Conservation (phyloP, 2,329 filamentous ascomycete genomes). For the Davidsoniella virescens region DNA sequence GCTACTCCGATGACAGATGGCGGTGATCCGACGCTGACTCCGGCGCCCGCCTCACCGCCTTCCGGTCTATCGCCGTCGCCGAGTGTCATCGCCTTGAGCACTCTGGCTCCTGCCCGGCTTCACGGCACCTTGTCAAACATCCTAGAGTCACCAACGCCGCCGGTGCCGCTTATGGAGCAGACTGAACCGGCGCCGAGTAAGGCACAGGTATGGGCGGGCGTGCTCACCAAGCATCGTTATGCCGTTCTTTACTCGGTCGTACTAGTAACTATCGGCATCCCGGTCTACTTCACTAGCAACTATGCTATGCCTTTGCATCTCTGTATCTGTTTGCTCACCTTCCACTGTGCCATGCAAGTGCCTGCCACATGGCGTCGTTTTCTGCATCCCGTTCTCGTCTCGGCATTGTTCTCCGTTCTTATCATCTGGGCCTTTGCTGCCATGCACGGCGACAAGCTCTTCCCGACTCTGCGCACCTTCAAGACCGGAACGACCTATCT, state of each 20-base stretch:
- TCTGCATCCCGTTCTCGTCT: slow-evolving; percentile 42
- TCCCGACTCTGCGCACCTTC: slow-evolving; percentile 29
- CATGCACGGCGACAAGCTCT: slow-evolving; percentile 25
- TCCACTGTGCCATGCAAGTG: slow-evolving; percentile 32
- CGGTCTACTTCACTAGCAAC: slow-evolving; percentile 34
- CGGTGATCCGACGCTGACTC: background rate
- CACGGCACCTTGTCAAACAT: background rate
- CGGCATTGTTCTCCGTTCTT: slow-evolving; percentile 35
- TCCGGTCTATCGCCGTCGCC: slow-evolving; percentile 13
- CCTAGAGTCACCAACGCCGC: slow-evolving; percentile 4
- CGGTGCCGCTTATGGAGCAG: slow-evolving; percentile 21
- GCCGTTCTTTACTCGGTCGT: slow-evolving; percentile 26
- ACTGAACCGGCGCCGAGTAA: slow-evolving; percentile 27
- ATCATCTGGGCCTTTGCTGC: slow-evolving; percentile 36
- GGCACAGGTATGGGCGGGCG: slow-evolving; percentile 32
- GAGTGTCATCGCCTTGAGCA: slow-evolving; percentile 15
- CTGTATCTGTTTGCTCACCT: slow-evolving; percentile 33
- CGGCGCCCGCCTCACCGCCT: slow-evolving; percentile 6
- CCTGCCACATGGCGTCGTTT: slow-evolving; percentile 32
- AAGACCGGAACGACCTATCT: slow-evolving; percentile 36
- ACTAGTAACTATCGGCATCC: slow-evolving; percentile 35
- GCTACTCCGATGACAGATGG: background rate
- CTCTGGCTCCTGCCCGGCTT: slow-evolving; percentile 17
- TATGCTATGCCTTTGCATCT: slow-evolving; percentile 36
- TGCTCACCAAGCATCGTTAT: slow-evolving; percentile 30